A percentile compares a stretch with the other conserved stretches of the same genome.
Evolutionary conservation across 768 basidiomycete genomes (phyloP).

Genomic region (Cantharellus anzutake): DNA sequence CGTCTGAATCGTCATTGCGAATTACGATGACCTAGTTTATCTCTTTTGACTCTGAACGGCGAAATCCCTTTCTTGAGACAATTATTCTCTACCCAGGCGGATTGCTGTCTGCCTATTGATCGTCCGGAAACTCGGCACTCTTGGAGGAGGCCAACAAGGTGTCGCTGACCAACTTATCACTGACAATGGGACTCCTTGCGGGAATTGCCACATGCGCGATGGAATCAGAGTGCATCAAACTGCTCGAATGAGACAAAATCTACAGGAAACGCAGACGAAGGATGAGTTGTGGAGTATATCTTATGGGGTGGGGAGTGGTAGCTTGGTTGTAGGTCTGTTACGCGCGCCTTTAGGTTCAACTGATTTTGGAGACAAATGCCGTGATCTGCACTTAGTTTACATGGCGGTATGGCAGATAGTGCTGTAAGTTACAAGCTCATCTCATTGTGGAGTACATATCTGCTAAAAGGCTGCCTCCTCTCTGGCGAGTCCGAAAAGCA

Average conservation of each 20-base stretch:
- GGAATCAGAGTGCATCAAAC: slow-evolving; percentile 58
- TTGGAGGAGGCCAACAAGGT: slow-evolving; percentile 19
- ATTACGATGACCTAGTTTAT: no score
- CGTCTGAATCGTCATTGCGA: no score
- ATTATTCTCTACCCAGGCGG: slow-evolving; percentile 31
- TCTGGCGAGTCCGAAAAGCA: slow-evolving; percentile 40
- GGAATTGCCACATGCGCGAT: slow-evolving; percentile 70
- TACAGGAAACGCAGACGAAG: slow-evolving; percentile 29
- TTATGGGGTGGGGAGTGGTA: slow-evolving; percentile 43
- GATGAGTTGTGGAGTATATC: slow-evolving; percentile 13
- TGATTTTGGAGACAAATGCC: slow-evolving; percentile 1
- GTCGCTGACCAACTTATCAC: background rate
- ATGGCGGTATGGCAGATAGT: slow-evolving; percentile 8
- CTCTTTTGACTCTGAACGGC: background rate
- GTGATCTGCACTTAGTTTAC: background rate
- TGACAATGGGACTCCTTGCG: slow-evolving; percentile 22
- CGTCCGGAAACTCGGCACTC: slow-evolving; percentile 19
- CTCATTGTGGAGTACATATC: slow-evolving; percentile 28
- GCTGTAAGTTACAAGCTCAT: slow-evolving; percentile 2
- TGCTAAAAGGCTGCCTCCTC: slow-evolving; percentile 53
- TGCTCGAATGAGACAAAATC: slow-evolving; percentile 26
- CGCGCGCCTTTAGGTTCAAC: background rate
- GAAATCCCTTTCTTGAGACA: slow-evolving; percentile 20
- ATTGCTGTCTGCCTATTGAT: slow-evolving; percentile 24
- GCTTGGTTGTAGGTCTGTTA: slow-evolving; percentile 24